phyloP scores from a whole-genome alignment of 2,329 filamentous ascomycete genomes.

The Blastomyces percursus region DNA sequence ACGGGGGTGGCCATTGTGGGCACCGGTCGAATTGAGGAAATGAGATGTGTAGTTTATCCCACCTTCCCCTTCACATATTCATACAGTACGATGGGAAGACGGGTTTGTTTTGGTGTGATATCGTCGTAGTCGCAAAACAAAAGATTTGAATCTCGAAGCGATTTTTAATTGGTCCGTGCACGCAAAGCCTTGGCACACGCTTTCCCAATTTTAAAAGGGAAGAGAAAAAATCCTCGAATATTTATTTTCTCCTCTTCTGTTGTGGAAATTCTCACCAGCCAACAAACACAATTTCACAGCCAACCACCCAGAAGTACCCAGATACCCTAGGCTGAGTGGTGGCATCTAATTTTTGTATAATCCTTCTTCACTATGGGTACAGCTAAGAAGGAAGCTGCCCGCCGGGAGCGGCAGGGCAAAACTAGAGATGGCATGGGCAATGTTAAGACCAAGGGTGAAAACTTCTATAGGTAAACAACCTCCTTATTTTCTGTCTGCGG shows the following conservation, averaged over 20 bases:
- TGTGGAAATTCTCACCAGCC: slow-evolving; percentile 23
- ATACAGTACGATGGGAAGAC: neutral
- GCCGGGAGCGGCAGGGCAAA: slow-evolving; percentile 77
- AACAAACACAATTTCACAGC: slow-evolving; percentile 5
- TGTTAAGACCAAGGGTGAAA: slow-evolving; percentile 90
- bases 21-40: neutral
- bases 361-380: slow-evolving; percentile 58
- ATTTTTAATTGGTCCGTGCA: slow-evolving; percentile 13
- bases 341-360: slow-evolving; percentile 8
- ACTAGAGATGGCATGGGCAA: slow-evolving; percentile 78
- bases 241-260: slow-evolving; percentile 18
- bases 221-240: slow-evolving; percentile 20
- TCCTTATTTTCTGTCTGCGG: neutral
- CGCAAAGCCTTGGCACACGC: slow-evolving; percentile 10
- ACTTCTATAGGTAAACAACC: slow-evolving; percentile 76
- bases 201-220: slow-evolving; percentile 15
- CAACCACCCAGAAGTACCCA: slow-evolving; percentile 2
- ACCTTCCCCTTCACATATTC: neutral
- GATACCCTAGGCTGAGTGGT: slow-evolving; percentile 7
- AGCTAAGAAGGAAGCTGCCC: slow-evolving; percentile 79
- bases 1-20: slow-evolving; percentile 10
- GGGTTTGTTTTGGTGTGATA: neutral
- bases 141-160: slow-evolving; percentile 1
- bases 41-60: neutral
- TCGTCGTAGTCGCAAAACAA: neutral